These are phyloP conservation scores for Scheffersomyces cryptocercus DNA, from an alignment of 1,139 yeast genomes.

Conservation along the genomic window DNA sequence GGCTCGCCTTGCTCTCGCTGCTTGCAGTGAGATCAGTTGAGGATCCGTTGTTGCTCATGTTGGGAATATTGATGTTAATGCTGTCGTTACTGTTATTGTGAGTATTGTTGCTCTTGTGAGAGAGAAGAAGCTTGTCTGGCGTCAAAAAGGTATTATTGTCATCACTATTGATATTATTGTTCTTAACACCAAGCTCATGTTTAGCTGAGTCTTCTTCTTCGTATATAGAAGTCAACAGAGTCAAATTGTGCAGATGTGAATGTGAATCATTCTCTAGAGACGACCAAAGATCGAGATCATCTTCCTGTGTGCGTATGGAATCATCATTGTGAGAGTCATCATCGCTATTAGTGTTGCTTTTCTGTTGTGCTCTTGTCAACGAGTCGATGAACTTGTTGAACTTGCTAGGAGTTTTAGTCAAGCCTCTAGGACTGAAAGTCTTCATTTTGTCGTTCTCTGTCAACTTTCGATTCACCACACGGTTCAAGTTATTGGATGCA, in stretches of 20 bases:
- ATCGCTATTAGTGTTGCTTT: not conserved
- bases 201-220: constrained; percentile 19
- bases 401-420: not conserved
- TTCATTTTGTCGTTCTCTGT: too few relatives aligned
- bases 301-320: constrained; percentile 8
- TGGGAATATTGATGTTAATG: not conserved
- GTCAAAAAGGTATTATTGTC: constrained; percentile 26
- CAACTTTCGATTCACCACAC: constrained; percentile 3
- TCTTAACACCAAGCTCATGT: not conserved
- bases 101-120: not conserved
- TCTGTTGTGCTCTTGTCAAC: constrained; percentile 10
- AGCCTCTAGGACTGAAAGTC: too few relatives aligned
- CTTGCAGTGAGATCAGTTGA: too few relatives aligned
- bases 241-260: constrained; percentile 20
- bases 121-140: constrained; percentile 26
- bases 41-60: too few relatives aligned
- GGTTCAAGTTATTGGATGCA: not conserved
- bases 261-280: constrained; percentile 23
- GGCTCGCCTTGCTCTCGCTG: not conserved
- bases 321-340: constrained; percentile 8
- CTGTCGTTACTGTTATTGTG: not conserved
- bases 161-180: too few relatives aligned
- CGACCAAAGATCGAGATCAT: constrained; percentile 33
- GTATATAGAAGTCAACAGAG: constrained; percentile 31
- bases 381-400: constrained; percentile 23